Conservation (phyloP, 495 filamentous ascomycete species). For the Jackrogersella minutella region DNA sequence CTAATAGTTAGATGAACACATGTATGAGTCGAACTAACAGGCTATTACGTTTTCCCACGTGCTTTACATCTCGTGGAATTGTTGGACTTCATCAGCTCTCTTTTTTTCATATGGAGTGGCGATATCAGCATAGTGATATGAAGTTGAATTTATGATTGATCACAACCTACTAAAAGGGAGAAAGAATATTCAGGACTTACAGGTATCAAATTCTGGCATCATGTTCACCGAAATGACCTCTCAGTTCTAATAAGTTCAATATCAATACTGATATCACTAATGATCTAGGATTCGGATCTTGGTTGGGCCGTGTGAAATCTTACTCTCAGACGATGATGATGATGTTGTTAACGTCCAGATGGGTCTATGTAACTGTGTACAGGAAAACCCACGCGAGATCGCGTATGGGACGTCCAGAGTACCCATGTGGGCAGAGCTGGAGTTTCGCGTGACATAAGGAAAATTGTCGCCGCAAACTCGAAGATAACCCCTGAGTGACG, state of each 20-base stretch:
- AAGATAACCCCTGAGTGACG: not conserved
- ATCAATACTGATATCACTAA: conserved; percentile 4
- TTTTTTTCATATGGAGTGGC: not conserved
- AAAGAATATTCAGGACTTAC: not conserved
- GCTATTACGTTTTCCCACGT: not conserved
- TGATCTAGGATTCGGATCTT: not conserved
- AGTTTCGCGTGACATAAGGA: too few relatives aligned
- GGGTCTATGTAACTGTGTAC: too few relatives aligned
- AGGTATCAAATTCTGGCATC: not conserved
- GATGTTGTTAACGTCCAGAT: too few relatives aligned
- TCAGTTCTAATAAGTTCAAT: not conserved
- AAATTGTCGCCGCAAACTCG: too few relatives aligned
- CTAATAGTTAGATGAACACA: not conserved
- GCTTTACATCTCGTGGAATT: too few relatives aligned
- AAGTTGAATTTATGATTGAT: conserved; percentile 7
- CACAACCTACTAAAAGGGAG: conserved; percentile 5
- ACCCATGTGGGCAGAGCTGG: too few relatives aligned
- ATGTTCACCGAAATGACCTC: not conserved
- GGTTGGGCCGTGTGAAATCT: not conserved
- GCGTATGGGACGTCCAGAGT: too few relatives aligned
- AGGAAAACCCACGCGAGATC: too few relatives aligned
- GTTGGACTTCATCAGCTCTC: not conserved
- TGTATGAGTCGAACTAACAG: not conserved
- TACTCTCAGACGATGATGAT: not conserved
- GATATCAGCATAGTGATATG: conserved; percentile 5